Conservation (phyloP, 2,329 filamentous ascomycete species). For the Sporothrix luriei region DNA sequence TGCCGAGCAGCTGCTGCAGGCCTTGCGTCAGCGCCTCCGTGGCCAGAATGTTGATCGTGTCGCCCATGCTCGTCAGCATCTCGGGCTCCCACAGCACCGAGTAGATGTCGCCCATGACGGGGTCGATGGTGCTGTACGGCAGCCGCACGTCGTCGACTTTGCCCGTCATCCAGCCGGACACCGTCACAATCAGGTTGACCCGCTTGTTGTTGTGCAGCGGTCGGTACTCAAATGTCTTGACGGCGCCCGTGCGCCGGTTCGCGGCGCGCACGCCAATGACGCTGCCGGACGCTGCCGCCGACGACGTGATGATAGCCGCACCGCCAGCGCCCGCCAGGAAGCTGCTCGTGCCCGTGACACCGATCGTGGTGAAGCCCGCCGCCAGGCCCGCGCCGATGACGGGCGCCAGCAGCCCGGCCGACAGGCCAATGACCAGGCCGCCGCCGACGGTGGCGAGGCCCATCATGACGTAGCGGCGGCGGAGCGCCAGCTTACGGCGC, state of each 20-base stretch:
- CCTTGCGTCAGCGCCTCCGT: slow-evolving; percentile 97
- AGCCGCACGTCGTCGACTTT: slow-evolving; percentile 95
- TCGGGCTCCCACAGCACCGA: slow-evolving; percentile 97
- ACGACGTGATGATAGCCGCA: slow-evolving; percentile 89
- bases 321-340: slow-evolving; percentile 92
- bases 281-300: slow-evolving; percentile 81
- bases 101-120: slow-evolving; percentile 97
- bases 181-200: slow-evolving; percentile 91
- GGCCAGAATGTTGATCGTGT: slow-evolving; percentile 96
- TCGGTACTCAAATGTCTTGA: slow-evolving; percentile 95
- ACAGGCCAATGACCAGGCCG: slow-evolving; percentile 91
- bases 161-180: slow-evolving; percentile 98
- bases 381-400: slow-evolving; percentile 93
- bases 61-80: slow-evolving; percentile 96
- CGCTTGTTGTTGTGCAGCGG: slow-evolving; percentile 97
- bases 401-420: slow-evolving; percentile 86
- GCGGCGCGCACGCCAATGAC: slow-evolving; percentile 85
- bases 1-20: slow-evolving; percentile 90
- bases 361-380: slow-evolving; percentile 92
- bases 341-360: slow-evolving; percentile 81
- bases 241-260: slow-evolving; percentile 83
- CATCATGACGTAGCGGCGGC: slow-evolving; percentile 89
- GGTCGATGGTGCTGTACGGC: slow-evolving; percentile 94
- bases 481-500: slow-evolving; percentile 78
- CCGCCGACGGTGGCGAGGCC: slow-evolving; percentile 94